phyloP scores from a whole-genome alignment of 2,329 filamentous ascomycete genomes.

The Aureobasidium sp. region DNA sequence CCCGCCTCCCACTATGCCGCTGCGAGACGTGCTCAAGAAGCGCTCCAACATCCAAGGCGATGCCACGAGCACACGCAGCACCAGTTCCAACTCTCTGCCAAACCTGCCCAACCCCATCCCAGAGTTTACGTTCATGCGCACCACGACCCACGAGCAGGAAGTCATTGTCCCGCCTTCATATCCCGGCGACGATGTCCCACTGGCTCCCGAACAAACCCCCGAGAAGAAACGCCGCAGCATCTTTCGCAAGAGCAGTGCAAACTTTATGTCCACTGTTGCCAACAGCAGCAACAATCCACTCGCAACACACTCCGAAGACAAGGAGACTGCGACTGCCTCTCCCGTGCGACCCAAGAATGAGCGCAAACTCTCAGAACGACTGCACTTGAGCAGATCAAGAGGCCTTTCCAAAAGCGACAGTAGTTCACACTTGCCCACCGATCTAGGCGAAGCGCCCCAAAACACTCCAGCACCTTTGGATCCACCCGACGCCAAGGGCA shows the following conservation, averaged over 20 bases:
- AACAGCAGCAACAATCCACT: neutral
- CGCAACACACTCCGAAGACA: neutral
- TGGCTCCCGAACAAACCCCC: neutral
- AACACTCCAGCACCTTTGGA: conserved; percentile 44
- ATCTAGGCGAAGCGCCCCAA: conserved; percentile 77
- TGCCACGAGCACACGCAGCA: conserved; percentile 1
- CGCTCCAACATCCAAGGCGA: conserved; percentile 15
- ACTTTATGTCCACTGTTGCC: neutral
- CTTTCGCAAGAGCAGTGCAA: conserved; percentile 13
- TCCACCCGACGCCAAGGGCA: conserved; percentile 15
- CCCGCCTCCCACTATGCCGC: conserved; percentile 11
- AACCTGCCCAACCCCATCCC: conserved; percentile 32
- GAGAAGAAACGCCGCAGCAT: conserved; percentile 14
- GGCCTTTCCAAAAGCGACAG: conserved; percentile 46
- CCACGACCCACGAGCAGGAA: conserved; percentile 75
- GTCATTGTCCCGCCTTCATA: conserved; percentile 63
- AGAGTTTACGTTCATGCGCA: conserved; percentile 76
- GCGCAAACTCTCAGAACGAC: conserved; percentile 57
- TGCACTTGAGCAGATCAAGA: conserved; percentile 49
- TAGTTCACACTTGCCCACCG: conserved; percentile 67
- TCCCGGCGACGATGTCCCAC: conserved; percentile 33
- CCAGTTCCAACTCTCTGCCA: neutral
- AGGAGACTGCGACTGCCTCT: neutral
- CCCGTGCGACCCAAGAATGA: conserved; percentile 28
- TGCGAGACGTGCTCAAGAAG: conserved; percentile 24